phyloP scores from a whole-genome alignment of 2,329 filamentous ascomycete genomes.

The Myotisia sp. region DNA sequence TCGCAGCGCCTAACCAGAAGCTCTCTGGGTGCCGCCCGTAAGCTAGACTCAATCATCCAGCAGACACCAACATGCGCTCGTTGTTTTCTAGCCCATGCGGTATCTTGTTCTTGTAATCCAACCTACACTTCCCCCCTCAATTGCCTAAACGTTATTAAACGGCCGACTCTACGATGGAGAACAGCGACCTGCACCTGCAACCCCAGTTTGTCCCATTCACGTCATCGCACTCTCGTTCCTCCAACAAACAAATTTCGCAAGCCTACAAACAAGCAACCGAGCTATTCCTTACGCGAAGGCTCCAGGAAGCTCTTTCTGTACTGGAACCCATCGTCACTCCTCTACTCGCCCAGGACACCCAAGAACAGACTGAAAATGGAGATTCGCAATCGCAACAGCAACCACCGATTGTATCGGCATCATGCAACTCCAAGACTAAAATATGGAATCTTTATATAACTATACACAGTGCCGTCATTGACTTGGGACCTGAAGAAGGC shows the following conservation, averaged over 20 bases:
- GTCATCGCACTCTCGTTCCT: constrained; percentile 41
- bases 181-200: neutral
- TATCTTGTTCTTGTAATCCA: too few relatives aligned
- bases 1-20: too few relatives aligned
- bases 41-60: too few relatives aligned
- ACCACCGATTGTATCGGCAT: constrained; percentile 66
- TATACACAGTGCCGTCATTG: constrained; percentile 77
- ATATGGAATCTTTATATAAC: constrained; percentile 96
- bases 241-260: constrained; percentile 65
- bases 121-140: too few relatives aligned
- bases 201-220: constrained; percentile 39
- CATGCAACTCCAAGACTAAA: constrained; percentile 73
- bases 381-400: constrained; percentile 33
- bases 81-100: too few relatives aligned
- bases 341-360: constrained; percentile 21
- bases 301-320: constrained; percentile 77
- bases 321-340: constrained; percentile 68
- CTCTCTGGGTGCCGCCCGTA: too few relatives aligned
- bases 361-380: constrained; percentile 31
- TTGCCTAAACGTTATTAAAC: too few relatives aligned
- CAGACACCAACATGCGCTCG: too few relatives aligned
- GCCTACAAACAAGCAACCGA: constrained; percentile 89
- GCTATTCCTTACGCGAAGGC: constrained; percentile 81
- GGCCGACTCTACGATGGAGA: constrained; percentile 9
- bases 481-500: constrained; percentile 78